Conservation (phyloP, 1,139 yeast species). For the Saccharomyces hybrid region DNA sequence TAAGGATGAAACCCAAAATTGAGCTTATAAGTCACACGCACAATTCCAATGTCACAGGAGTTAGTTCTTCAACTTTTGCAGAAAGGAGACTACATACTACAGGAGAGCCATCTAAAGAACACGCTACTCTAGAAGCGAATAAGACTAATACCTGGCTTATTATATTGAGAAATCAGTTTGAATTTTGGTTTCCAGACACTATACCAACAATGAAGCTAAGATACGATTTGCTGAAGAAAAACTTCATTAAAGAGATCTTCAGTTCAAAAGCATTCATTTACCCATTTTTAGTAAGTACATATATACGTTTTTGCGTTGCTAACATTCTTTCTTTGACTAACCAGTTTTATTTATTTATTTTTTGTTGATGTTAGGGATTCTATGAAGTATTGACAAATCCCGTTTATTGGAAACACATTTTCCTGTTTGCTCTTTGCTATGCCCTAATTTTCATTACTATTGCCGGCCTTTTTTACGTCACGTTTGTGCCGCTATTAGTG, state of each 20-base stretch:
- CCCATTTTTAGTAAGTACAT: conserved; percentile 23
- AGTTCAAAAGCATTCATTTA: conserved; percentile 20
- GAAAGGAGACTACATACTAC: too few relatives aligned
- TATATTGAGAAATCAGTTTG: background rate
- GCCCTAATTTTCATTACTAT: conserved; percentile 16
- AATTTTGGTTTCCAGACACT: conserved; percentile 1
- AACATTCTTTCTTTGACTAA: conserved; percentile 10
- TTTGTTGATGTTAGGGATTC: conserved; percentile 27
- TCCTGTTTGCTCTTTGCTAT: conserved; percentile 19
- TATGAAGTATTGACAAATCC: conserved; percentile 17
- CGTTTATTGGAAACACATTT: conserved; percentile 23
- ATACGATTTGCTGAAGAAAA: conserved; percentile 6
- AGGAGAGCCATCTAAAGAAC: background rate
- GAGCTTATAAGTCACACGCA: too few relatives aligned
- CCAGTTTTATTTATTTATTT: conserved; percentile 25
- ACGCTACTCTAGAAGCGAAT: too few relatives aligned
- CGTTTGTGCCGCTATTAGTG: conserved; percentile 20
- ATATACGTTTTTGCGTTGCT: background rate
- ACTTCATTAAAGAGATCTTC: conserved; percentile 15
- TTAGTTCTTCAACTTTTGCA: background rate
- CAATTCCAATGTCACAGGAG: too few relatives aligned
- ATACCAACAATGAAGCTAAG: conserved; percentile 5
- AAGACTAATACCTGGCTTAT: background rate
- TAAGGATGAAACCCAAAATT: too few relatives aligned
- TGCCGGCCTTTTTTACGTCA: conserved; percentile 18